These are phyloP conservation scores for Gautieria morchelliformis DNA, from an alignment of 768 basidiomycete genomes.

Conservation along the genomic window DNA sequence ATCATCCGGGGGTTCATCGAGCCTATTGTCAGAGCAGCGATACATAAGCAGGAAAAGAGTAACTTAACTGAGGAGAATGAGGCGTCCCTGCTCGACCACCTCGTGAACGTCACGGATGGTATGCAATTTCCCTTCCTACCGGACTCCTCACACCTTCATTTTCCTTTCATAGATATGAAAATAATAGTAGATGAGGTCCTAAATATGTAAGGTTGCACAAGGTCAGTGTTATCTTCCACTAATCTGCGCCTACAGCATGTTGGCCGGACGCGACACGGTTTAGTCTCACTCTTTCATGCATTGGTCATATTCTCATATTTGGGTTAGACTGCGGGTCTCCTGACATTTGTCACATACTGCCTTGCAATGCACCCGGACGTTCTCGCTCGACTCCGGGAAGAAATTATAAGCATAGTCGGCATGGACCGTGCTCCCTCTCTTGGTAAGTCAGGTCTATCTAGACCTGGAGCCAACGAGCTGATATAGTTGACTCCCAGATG, in stretches of 20 bases:
- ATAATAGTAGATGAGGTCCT: slow-evolving; percentile 33
- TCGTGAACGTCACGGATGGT: slow-evolving; percentile 16
- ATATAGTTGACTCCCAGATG: slow-evolving; percentile 7
- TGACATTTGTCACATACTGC: slow-evolving; percentile 37
- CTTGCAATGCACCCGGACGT: slow-evolving; percentile 36
- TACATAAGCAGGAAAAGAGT: slow-evolving; percentile 18
- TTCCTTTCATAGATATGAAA: slow-evolving; percentile 16
- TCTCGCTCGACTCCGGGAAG: slow-evolving; percentile 30
- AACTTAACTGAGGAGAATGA: slow-evolving; percentile 2
- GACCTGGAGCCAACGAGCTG: background rate
- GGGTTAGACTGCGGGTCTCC: slow-evolving; percentile 31
- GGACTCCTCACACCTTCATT: slow-evolving; percentile 6
- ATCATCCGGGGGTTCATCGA: slow-evolving; percentile 43
- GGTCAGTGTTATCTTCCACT: background rate
- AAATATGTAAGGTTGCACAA: slow-evolving; percentile 19
- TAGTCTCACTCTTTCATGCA: background rate
- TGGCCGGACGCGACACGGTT: slow-evolving; percentile 3
- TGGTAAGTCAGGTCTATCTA: slow-evolving; percentile 2
- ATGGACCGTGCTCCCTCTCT: background rate
- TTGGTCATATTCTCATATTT: background rate
- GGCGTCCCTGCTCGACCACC: slow-evolving; percentile 14
- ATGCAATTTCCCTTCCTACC: background rate
- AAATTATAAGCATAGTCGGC: slow-evolving; percentile 26
- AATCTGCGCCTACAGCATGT: background rate
- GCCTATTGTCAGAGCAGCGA: slow-evolving; percentile 40